These are phyloP conservation scores for Rhizopus stolonifer DNA, from an alignment of 371 early-diverging fungal species.

Conservation along the genomic window DNA sequence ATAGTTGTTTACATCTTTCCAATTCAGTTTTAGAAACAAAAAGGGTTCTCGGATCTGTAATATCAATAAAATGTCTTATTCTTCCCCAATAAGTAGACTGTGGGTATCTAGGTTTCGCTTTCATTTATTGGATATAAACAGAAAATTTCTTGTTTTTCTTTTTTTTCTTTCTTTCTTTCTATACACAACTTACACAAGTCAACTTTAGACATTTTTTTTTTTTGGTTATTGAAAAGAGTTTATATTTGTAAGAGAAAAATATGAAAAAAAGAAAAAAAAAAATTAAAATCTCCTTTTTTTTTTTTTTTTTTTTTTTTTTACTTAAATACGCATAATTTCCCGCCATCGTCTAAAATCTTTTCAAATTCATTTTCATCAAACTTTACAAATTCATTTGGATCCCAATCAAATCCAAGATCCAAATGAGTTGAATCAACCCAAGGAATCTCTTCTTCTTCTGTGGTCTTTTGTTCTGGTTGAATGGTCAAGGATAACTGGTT, in stretches of 20 bases:
- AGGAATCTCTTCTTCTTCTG: constrained; percentile 15
- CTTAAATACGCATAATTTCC: constrained; percentile 19
- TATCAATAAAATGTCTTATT: constrained; percentile 69
- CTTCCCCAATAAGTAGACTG: constrained; percentile 75
- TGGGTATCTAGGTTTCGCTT: constrained; percentile 66
- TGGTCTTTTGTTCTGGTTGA: not conserved
- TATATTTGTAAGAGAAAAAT: no score
- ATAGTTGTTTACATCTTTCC: constrained; percentile 56
- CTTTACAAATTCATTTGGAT: constrained; percentile 27
- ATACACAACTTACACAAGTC: constrained; percentile 35
- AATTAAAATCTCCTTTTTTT: not conserved
- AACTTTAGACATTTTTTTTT: constrained; percentile 7
- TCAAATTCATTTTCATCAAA: constrained; percentile 14
- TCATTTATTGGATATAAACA: not conserved
- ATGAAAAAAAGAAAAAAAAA: not conserved
- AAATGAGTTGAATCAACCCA: constrained; percentile 40
- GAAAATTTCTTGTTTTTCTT: no score
- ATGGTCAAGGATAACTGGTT: constrained; percentile 7
- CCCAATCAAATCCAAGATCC: constrained; percentile 35
- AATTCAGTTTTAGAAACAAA: constrained; percentile 60
- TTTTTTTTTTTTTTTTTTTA: constrained; percentile 3
- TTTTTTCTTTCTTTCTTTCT: no score
- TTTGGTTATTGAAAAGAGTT: no score
- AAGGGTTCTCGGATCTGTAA: constrained; percentile 74
- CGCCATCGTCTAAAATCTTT: constrained; percentile 19